Conservation (phyloP, 2,329 filamentous ascomycete genomes). For the Bipolaris zeicola region DNA sequence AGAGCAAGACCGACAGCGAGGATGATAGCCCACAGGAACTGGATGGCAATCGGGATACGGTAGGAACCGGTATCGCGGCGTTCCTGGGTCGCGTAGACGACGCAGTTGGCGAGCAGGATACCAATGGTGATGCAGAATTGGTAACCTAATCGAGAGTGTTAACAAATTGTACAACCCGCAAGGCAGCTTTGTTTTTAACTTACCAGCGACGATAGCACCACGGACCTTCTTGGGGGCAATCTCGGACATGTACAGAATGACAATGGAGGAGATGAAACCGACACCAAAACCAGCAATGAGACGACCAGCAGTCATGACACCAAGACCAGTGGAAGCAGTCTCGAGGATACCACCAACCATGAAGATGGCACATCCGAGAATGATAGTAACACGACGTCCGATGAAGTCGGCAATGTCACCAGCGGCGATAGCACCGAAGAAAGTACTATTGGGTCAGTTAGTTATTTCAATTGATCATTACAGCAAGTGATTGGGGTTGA, state of each 20-base stretch:
- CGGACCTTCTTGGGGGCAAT: slow-evolving; percentile 73
- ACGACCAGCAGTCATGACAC: slow-evolving; percentile 71
- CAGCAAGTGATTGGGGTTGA: background rate
- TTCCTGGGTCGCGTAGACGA: slow-evolving; percentile 75
- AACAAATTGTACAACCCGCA: background rate
- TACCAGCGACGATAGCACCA: slow-evolving; percentile 70
- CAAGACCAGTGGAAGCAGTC: slow-evolving; percentile 63
- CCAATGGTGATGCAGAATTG: slow-evolving; percentile 85
- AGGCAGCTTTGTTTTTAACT: background rate
- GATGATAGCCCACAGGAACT: slow-evolving; percentile 82
- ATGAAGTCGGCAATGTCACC: slow-evolving; percentile 67
- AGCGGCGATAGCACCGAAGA: slow-evolving; percentile 70
- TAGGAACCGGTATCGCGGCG: slow-evolving; percentile 68
- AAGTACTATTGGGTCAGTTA: slow-evolving; percentile 58
- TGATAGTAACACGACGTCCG: slow-evolving; percentile 68
- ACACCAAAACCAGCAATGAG: slow-evolving; percentile 77
- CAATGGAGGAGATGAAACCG: slow-evolving; percentile 70
- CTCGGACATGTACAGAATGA: slow-evolving; percentile 80
- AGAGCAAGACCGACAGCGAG: slow-evolving; percentile 73
- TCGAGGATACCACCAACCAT: slow-evolving; percentile 61
- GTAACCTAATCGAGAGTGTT: slow-evolving; percentile 53
- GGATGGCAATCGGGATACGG: slow-evolving; percentile 80
- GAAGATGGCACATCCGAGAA: slow-evolving; percentile 68
- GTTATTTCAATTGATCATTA: background rate
- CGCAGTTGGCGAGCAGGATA: slow-evolving; percentile 74